A percentile compares a stretch with the other conserved stretches of the same genome.
phyloP scores from a whole-genome alignment of 768 basidiomycete genomes.

The Xerocomus spinulosus region DNA sequence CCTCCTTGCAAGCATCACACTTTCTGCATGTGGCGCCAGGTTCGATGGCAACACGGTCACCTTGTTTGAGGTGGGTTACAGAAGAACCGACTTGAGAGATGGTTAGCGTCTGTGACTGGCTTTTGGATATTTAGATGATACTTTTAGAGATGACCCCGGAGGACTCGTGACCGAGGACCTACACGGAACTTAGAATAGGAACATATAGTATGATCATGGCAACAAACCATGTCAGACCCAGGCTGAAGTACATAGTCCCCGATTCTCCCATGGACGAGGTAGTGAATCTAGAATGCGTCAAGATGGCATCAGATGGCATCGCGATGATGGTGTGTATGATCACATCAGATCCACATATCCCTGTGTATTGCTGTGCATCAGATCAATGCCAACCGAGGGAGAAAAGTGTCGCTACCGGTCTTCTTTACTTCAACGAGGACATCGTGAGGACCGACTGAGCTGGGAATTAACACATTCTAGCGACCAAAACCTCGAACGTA shows the following conservation, averaged over 20 bases:
- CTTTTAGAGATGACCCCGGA: slow-evolving; percentile 73
- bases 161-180: slow-evolving; percentile 95
- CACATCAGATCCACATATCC: slow-evolving; percentile 91
- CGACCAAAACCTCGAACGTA: slow-evolving; percentile 27
- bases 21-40: slow-evolving; percentile 81
- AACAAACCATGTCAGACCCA: slow-evolving; percentile 59
- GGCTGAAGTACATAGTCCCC: slow-evolving; percentile 74
- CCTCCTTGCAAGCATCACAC: slow-evolving; percentile 82
- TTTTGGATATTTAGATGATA: slow-evolving; percentile 18
- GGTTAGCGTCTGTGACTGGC: not conserved
- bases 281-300: slow-evolving; percentile 67
- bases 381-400: slow-evolving; percentile 2
- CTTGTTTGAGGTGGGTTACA: slow-evolving; percentile 72
- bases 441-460: slow-evolving; percentile 61
- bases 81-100: slow-evolving; percentile 57
- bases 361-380: slow-evolving; percentile 35
- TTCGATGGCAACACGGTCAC: slow-evolving; percentile 89
- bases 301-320: no score
- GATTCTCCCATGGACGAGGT: slow-evolving; percentile 71
- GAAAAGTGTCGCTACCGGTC: slow-evolving; percentile 56
- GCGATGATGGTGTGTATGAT: no score
- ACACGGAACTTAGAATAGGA: slow-evolving; percentile 31
- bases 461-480: slow-evolving; percentile 5
- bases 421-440: slow-evolving; percentile 90
- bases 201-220: not conserved